Base-by-base conservation (phyloP, 495 filamentous ascomycete species). In the Aspergillus coremiiformis region DNA sequence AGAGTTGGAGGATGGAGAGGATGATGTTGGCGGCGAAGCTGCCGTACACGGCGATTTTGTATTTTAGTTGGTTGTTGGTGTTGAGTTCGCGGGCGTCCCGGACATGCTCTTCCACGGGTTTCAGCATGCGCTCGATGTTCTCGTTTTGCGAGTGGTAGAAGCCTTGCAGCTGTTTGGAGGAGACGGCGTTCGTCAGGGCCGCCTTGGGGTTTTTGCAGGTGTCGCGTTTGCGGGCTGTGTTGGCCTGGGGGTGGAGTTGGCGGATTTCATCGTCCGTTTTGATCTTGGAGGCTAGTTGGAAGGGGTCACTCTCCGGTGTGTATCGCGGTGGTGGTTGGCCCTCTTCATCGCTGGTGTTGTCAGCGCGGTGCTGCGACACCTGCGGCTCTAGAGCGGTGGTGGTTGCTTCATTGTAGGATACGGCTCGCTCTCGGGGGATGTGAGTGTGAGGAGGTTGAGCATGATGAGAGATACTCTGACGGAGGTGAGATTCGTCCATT, bases 131-230 rank as follows among this genome's bases (percentile, higher is more conserved):
- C 71, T 94, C 80, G 60, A 98, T 97, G 57, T 87, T 92, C 67
- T 89, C 86, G 63, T 98, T 98, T 68, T 98, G 93, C 17, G 73
- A 77, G 59, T 90, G 78, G 72, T 98, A 98, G 74, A 96, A 98
- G 21, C 81, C 79, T 54, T 88, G 77, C 8, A 98, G 66, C 55
- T 84, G 86, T 27, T 78, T 81, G 6, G 87, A 78, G 23, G 71
- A 63, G 42, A 64, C 58, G 11, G 73, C 71, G 5, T 15, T 51
- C 53, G 63, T 52, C 54, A 74, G 46, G 46, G 71, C 63, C 49
- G 67, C 51, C 63, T 66, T 62, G 46, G 55, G 53, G 47, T 50
- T 39, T 10, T 45, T 67, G 61, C 66, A 74, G 39, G 65, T 69
- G 55, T 81, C 78, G 23, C 87, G 83, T 68, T 93, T 95, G 44